phyloP scores from a whole-genome alignment of 805 yeast species.

The Saccharomycopsis malanga region DNA sequence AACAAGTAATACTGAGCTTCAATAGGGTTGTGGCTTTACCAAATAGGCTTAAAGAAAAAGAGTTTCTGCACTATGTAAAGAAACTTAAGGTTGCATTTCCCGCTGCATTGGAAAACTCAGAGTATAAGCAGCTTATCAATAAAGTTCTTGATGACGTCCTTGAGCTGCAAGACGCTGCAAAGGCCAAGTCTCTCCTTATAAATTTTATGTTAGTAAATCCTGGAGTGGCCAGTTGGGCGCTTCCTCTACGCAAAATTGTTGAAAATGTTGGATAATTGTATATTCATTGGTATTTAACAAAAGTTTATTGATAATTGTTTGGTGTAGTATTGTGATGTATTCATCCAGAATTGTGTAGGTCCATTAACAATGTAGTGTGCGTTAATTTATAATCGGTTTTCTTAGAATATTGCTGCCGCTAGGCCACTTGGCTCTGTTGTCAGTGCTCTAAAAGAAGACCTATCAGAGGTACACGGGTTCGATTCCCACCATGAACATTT shows the following conservation, averaged over 20 bases:
- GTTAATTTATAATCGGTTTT: no score
- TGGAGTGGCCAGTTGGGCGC: conserved; percentile 59
- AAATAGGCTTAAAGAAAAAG: conserved; percentile 34
- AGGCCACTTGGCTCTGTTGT: no score
- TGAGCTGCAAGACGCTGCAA: conserved; percentile 8
- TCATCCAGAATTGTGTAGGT: no score
- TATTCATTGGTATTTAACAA: no score
- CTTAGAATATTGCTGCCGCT: no score
- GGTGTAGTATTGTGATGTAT: not conserved
- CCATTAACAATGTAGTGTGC: no score
- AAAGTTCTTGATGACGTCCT: conserved; percentile 21
- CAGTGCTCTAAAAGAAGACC: no score
- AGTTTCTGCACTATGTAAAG: conserved; percentile 36
- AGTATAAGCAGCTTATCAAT: conserved; percentile 8
- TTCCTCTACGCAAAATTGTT: conserved; percentile 53
- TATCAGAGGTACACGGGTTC: no score
- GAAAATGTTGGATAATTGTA: no score
- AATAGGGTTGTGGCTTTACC: conserved; percentile 26
- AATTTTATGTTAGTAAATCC: conserved; percentile 51
- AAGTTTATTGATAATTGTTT: not conserved
- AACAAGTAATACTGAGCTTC: no score
- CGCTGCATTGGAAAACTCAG: conserved; percentile 15
- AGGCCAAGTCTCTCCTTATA: conserved; percentile 33
- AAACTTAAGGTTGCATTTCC: conserved; percentile 29
- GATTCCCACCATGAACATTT: no score